Percentiles rank a stretch among this genome's conserved stretches.
Evolutionary conservation across 2,329 filamentous ascomycete species (phyloP).

Genomic region (Sclerotinia sclerotiorum): DNA sequence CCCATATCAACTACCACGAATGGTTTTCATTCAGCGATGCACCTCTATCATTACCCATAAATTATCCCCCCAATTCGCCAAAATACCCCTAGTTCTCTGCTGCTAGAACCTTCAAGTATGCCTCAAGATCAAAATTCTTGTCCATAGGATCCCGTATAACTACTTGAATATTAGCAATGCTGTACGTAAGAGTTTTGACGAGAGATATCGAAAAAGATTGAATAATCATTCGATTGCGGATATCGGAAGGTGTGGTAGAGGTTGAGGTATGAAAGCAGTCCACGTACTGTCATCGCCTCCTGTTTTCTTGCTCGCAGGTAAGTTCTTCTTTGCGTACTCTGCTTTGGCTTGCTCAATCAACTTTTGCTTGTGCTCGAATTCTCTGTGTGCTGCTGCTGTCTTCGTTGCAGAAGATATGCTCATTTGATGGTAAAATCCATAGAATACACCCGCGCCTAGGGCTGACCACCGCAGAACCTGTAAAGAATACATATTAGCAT

Average conservation of each 20-base stretch:
- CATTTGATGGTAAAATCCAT: constrained; percentile 92
- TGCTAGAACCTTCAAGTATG: constrained; percentile 67
- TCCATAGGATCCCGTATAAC: constrained; percentile 75
- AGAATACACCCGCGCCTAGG: constrained; percentile 87
- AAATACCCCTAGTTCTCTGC: constrained; percentile 43
- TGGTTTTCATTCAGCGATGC: constrained; percentile 27
- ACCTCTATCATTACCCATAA: constrained; percentile 34
- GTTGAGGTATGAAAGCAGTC: background rate
- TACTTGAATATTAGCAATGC: constrained; percentile 40
- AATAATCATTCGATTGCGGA: background rate
- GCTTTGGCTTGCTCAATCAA: constrained; percentile 92
- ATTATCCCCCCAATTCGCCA: constrained; percentile 31
- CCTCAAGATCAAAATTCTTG: constrained; percentile 92
- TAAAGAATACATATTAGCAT: constrained; percentile 4
- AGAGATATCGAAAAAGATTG: background rate
- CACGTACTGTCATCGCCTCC: constrained; percentile 44
- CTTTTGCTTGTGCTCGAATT: constrained; percentile 87
- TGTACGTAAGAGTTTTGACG: background rate
- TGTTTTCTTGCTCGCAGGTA: constrained; percentile 46
- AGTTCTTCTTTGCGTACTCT: constrained; percentile 79
- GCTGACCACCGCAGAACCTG: constrained; percentile 98
- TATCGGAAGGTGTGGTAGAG: constrained; percentile 1
- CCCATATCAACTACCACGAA: constrained; percentile 27
- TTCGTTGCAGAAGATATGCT: constrained; percentile 72
- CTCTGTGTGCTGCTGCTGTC: constrained; percentile 68